phyloP scores from a whole-genome alignment of 331 rosid genomes.

The Erythrophleum ivorense region DNA sequence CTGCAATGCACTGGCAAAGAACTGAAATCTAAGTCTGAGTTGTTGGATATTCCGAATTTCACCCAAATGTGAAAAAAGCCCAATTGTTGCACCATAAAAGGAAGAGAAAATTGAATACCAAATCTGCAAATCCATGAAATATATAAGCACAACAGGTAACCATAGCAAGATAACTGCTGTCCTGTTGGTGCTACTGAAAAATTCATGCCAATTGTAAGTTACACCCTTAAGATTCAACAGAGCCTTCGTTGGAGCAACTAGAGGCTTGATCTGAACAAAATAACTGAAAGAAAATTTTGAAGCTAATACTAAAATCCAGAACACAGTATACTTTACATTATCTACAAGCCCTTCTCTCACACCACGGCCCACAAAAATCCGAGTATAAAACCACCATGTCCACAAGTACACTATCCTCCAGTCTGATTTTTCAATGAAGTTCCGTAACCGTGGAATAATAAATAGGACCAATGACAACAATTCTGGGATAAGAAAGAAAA shows the following conservation, averaged over 20 bases:
- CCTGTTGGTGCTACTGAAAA: conserved; percentile 70
- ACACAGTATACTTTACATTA: conserved; percentile 71
- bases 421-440: conserved; percentile 67
- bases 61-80: conserved; percentile 92
- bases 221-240: conserved; percentile 52
- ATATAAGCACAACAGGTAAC: conserved; percentile 81
- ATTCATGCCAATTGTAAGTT: conserved; percentile 71
- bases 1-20: conserved; percentile 90
- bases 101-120: conserved; percentile 90
- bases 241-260: conserved; percentile 74
- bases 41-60: conserved; percentile 84
- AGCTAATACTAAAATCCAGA: conserved; percentile 76
- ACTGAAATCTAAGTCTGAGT: conserved; percentile 91
- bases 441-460: conserved; percentile 77
- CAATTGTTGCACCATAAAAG: conserved; percentile 61
- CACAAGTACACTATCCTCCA: conserved; percentile 64
- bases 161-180: conserved; percentile 71
- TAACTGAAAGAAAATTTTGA: conserved; percentile 88
- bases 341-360: conserved; percentile 80
- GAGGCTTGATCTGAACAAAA: conserved; percentile 88
- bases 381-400: conserved; percentile 93
- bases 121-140: conserved; percentile 94
- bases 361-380: conserved; percentile 89
- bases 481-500: conserved; percentile 75
- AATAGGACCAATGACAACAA: conserved; percentile 70